Conservation (phyloP, 371 early-diverging fungal species). For the Saksenaea oblongispora region DNA sequence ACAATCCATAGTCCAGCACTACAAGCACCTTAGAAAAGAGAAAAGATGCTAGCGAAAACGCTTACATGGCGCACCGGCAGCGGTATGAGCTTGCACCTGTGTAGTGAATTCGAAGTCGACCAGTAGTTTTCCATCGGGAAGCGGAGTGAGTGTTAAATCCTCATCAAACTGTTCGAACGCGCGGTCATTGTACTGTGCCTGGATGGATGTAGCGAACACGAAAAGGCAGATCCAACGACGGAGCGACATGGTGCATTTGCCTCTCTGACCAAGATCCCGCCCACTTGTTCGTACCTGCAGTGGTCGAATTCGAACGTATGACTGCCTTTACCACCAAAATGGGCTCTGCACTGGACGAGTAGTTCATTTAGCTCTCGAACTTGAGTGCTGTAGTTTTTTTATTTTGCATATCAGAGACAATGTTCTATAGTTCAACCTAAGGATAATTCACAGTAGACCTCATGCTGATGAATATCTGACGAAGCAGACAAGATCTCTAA, state of each 20-base stretch:
- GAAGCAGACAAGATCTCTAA: too few relatives aligned
- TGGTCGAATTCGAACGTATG: neutral
- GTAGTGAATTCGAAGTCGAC: conserved; percentile 78
- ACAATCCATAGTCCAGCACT: conserved; percentile 74
- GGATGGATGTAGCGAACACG: neutral
- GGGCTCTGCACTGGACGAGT: too few relatives aligned
- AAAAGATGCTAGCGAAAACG: neutral
- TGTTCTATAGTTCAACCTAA: too few relatives aligned
- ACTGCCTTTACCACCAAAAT: neutral
- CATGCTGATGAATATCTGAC: too few relatives aligned
- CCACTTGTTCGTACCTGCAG: too few relatives aligned
- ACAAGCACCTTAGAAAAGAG: neutral
- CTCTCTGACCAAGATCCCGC: neutral
- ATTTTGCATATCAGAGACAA: too few relatives aligned
- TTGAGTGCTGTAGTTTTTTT: too few relatives aligned
- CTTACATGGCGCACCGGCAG: conserved; percentile 29
- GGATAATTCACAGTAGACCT: too few relatives aligned
- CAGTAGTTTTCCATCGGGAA: conserved; percentile 78
- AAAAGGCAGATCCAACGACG: neutral
- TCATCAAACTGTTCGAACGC: conserved; percentile 56
- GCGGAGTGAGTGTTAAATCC: conserved; percentile 60
- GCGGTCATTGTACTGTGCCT: neutral
- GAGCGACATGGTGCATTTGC: neutral
- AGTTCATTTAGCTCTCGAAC: too few relatives aligned
- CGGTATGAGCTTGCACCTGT: conserved; percentile 32